Conservation (phyloP, 2,329 filamentous ascomycete species). For the Claviceps quebecensis region DNA sequence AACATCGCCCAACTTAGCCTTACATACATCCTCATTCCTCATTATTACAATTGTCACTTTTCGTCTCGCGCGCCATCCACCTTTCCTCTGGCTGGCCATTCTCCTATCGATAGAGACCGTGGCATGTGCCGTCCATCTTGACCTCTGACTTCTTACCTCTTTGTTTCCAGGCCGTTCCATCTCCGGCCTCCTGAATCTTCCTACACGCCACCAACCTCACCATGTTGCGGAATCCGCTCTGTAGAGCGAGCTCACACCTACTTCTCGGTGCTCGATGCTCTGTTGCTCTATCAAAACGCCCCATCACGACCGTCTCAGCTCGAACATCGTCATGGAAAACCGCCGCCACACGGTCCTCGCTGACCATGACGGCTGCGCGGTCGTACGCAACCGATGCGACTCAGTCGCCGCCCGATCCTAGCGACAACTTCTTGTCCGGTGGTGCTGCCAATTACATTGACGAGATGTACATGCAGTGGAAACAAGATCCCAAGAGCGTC, state of each 20-base stretch:
- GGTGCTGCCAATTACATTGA: constrained; percentile 98
- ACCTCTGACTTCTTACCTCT: constrained; percentile 10
- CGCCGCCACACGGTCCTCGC: constrained; percentile 31
- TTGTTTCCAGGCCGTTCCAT: constrained; percentile 6
- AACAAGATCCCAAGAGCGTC: constrained; percentile 79
- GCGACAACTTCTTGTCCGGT: constrained; percentile 90
- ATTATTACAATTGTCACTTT: constrained; percentile 20
- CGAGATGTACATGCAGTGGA: constrained; percentile 99
- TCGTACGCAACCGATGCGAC: constrained; percentile 40
- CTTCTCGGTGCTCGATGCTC: constrained; percentile 38
- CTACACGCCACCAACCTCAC: constrained; percentile 16
- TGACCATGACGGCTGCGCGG: constrained; percentile 35
- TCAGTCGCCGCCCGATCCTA: constrained; percentile 54
- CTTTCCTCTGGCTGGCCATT: not conserved
- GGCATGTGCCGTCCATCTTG: constrained; percentile 16
- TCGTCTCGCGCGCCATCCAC: constrained; percentile 7
- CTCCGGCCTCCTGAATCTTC: constrained; percentile 4
- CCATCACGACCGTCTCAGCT: constrained; percentile 26
- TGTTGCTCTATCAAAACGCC: constrained; percentile 24
- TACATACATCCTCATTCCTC: constrained; percentile 7
- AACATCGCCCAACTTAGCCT: not conserved
- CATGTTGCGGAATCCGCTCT: constrained; percentile 61
- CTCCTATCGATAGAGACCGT: constrained; percentile 17
- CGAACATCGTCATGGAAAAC: constrained; percentile 30
- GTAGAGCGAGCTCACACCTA: constrained; percentile 51